Evolutionary conservation across 805 yeast genomes (phyloP).

Genomic region (Kazachstania africana): DNA sequence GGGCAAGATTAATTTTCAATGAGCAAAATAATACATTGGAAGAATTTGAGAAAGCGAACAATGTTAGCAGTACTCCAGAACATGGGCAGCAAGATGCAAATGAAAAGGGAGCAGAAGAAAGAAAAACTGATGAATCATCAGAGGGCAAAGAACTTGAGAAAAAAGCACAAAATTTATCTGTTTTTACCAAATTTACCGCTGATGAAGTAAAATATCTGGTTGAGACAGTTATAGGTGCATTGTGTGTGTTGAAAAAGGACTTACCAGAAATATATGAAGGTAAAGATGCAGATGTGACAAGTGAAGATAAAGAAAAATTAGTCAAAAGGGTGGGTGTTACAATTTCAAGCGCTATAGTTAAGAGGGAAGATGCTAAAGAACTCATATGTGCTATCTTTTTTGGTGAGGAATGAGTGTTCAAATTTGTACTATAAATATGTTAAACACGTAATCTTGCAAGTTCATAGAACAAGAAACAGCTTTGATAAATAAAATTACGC

Average conservation of each 20-base stretch:
- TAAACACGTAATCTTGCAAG: too few relatives aligned
- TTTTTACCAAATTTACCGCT: conserved; percentile 26
- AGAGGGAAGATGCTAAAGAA: conserved; percentile 36
- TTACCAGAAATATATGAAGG: conserved; percentile 22
- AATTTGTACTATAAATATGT: too few relatives aligned
- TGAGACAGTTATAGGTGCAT: conserved; percentile 42
- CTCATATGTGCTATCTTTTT: conserved; percentile 58
- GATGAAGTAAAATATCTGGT: conserved; percentile 40
- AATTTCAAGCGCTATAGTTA: conserved; percentile 38
- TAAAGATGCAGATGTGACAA: conserved; percentile 27
- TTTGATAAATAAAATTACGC: too few relatives aligned
- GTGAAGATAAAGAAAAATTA: conserved; percentile 32
- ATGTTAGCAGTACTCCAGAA: too few relatives aligned
- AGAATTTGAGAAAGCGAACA: conserved; percentile 6
- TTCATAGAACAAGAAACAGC: too few relatives aligned
- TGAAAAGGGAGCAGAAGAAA: too few relatives aligned
- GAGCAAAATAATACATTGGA: conserved; percentile 19
- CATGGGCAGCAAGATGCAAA: too few relatives aligned
- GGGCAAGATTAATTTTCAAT: conserved; percentile 55
- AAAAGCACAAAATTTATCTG: conserved; percentile 7
- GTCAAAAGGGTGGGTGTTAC: conserved; percentile 49
- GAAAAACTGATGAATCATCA: conserved; percentile 3
- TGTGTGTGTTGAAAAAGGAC: conserved; percentile 34
- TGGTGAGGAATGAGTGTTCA: conserved; percentile 36
- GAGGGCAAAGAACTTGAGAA: conserved; percentile 3